phyloP scores from a whole-genome alignment of 1,284 basidiomycete genomes.

The Sporisorium reilianum region DNA sequence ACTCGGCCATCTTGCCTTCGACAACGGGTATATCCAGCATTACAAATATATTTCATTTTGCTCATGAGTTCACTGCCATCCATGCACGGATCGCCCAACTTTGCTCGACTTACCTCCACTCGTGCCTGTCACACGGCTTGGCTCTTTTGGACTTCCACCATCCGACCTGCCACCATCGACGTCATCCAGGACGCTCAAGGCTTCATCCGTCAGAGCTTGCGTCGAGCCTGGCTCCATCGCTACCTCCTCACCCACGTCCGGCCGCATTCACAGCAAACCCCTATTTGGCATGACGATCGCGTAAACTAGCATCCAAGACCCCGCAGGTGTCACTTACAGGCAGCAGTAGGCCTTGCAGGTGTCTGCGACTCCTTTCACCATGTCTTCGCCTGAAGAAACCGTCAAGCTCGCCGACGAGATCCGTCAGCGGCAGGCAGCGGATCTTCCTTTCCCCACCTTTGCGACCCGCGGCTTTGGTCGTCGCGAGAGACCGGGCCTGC shows the following conservation, averaged over 20 bases:
- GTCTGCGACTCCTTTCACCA: neutral
- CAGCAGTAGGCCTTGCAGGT: neutral
- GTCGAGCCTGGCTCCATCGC: neutral
- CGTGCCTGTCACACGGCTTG: neutral
- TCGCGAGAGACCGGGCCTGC: constrained; percentile 30
- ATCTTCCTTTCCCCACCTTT: constrained; percentile 41
- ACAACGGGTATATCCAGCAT: neutral
- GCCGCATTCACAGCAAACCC: neutral
- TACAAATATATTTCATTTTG: constrained; percentile 6
- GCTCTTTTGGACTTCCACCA: too few relatives aligned
- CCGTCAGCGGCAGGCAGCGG: constrained; percentile 38
- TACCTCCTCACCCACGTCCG: neutral
- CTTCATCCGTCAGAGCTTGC: neutral
- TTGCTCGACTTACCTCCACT: constrained; percentile 14
- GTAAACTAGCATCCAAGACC: neutral
- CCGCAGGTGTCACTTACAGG: neutral
- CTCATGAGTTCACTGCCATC: neutral
- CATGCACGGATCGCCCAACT: constrained; percentile 33
- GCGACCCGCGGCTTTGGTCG: constrained; percentile 39
- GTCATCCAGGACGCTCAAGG: too few relatives aligned
- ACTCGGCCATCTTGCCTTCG: constrained; percentile 54
- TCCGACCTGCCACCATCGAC: too few relatives aligned
- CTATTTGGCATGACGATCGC: constrained; percentile 5
- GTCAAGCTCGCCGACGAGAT: constrained; percentile 46
- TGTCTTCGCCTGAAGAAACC: constrained; percentile 50